Base-by-base conservation (phyloP, 177 flowering plant species). In the Telopea speciosissima region DNA sequence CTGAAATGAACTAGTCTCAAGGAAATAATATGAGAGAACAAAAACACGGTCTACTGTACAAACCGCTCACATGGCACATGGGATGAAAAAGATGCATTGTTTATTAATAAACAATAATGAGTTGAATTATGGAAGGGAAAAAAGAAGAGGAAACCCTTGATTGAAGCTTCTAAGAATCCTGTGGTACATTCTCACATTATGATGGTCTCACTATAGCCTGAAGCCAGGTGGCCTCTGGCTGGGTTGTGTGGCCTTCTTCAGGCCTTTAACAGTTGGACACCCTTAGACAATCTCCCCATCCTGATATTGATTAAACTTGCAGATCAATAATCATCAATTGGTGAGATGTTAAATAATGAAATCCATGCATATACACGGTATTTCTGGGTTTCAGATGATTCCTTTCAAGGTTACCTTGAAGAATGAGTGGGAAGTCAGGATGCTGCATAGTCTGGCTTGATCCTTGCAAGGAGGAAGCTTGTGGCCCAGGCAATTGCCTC, bases 351-450 rank as follows among this genome's bases (percentile, higher is more conserved):
- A 66, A 31, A 7, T 28, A 52, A 24, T 31, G 25, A 10, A 24
- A 24, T 12, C 24, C 54, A 28, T 8, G 8, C 0, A 19, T 21
- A 70, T 70, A 21, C 8, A 42, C 13, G 24, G 64, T 63, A 62
- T 8, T 4, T 24, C 26, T 4, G 31, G 56, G 24, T 26, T 25
- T 23, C 49, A 61, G 72, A 24, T 74, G 36, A 23, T 14, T 56
- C 42, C 10, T 52, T 6, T 59, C 9, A 33, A 59, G 66, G 63
- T 52, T 83, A 83, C 89, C 86, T 81, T 80, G 85, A 28, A 67
- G 36, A 22, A 67, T 49, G n/a, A 77, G 26, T 65, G 80, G 73
- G 68, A 72, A 59, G 44, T 70, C 78, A 59, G 44, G 68, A 62
- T 72, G 62, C 56, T 72, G 80, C 49, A 63, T 60, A 61, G 31